Evolutionary conservation across 2,329 filamentous ascomycete species (phyloP).

Genomic region (Xylariaceae sp.): DNA sequence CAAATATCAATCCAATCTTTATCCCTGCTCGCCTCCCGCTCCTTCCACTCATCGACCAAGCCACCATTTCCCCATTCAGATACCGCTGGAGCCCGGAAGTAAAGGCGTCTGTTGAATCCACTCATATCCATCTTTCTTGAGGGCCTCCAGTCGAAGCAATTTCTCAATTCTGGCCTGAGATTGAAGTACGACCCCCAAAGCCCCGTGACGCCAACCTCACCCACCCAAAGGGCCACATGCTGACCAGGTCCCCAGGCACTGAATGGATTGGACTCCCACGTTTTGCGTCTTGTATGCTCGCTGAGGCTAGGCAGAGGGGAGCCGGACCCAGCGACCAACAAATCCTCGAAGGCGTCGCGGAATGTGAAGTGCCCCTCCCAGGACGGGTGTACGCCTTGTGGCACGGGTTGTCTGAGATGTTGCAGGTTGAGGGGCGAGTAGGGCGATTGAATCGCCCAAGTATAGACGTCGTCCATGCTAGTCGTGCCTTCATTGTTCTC

Average conservation of each 20-base stretch:
- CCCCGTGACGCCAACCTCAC: slow-evolving; percentile 46
- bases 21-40: too few relatives aligned
- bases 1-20: too few relatives aligned
- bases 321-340: slow-evolving; percentile 56
- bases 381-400: slow-evolving; percentile 47
- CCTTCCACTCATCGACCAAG: too few relatives aligned
- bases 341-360: slow-evolving; percentile 64
- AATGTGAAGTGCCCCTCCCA: slow-evolving; percentile 53
- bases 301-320: slow-evolving; percentile 50
- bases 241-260: slow-evolving; percentile 41
- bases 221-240: slow-evolving; percentile 52
- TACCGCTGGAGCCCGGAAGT: too few relatives aligned
- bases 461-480: slow-evolving; percentile 38
- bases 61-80: too few relatives aligned
- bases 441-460: slow-evolving; percentile 48
- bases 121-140: not conserved
- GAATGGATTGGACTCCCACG: too few relatives aligned
- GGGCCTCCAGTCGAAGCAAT: not conserved
- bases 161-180: slow-evolving; percentile 16
- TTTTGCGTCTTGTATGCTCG: slow-evolving; percentile 28
- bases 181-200: slow-evolving; percentile 47
- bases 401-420: slow-evolving; percentile 55
- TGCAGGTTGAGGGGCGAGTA: slow-evolving; percentile 55
- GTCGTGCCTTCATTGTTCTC: too few relatives aligned
- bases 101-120: not conserved